Evolutionary conservation across 495 filamentous ascomycete genomes (phyloP), one percentile per base, ranked within the genome.

Genomic region (Penicillium argentinense): DNA sequence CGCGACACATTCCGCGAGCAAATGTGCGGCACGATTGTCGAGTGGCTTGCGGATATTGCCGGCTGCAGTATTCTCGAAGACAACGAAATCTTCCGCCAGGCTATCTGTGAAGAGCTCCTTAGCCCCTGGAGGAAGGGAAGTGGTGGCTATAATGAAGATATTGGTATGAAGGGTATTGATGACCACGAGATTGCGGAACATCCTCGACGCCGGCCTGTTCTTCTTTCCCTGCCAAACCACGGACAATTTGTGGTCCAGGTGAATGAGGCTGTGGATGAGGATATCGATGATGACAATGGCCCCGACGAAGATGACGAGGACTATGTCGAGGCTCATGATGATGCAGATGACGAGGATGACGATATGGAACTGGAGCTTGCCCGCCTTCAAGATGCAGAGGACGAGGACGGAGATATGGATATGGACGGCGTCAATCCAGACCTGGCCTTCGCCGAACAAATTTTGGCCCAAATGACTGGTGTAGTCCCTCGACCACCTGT

Each of bases 21-120:
- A 63, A 98, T 98, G 93, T 95, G 90, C 62, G 90, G 84, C 2
- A 92, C 91, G n/a, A 95, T 98, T 51, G 86, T 97, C 44, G 91
- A 97, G 58, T 98, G 95, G 95, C 79, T 98, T 2, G 75, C 81
- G 17, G 95, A 98, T 68, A 95, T 98, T 60, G 76, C 91, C 3
- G 91, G 91, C 16, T 96, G 92, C 64, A 88, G 83, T 56, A 84
- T 92, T 37, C 88, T 91, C 9, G 72, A 77, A 12, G 88, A 98
- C 60, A 78, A 83, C 45, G 76, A 91, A 46, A 84, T 96, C 26
- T 75, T 98, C 45, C 80, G 89, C 28, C 83, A 81, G 29, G 75
- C 83, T 1, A 81, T 98, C 29, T 97, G 93, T 56, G 87, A 97
- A 61, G 91, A 97, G 67, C 75, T 97, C 57, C 81, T 98, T 17